Evolutionary conservation across 139 green algal species (phyloP).

Genomic region (Chlorella ohadii): DNA sequence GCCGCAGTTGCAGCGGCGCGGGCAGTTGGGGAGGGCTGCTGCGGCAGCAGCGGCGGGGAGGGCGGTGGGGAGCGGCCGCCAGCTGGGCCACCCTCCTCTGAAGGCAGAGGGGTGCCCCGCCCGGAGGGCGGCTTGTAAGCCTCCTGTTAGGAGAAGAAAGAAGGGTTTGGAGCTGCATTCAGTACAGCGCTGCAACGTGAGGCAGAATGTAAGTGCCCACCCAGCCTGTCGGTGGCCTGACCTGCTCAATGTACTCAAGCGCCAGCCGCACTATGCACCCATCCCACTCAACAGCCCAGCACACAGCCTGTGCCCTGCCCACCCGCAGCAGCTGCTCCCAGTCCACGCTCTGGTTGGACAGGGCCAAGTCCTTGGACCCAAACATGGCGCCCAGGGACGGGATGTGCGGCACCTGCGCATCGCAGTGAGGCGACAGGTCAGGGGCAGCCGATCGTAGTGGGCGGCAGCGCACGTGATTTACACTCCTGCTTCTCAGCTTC

Average conservation of each 20-base stretch:
- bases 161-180: not conserved
- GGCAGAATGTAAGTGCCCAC: too few relatives aligned
- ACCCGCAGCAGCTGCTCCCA: constrained; percentile 33
- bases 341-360: not conserved
- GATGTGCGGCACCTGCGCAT: not conserved
- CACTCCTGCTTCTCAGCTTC: too few relatives aligned
- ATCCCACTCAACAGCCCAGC: not conserved
- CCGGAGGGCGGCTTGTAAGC: not conserved
- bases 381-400: not conserved
- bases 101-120: not conserved
- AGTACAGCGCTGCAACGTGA: too few relatives aligned
- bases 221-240: too few relatives aligned
- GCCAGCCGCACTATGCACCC: too few relatives aligned
- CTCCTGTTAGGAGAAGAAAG: not conserved
- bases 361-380: not conserved
- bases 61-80: not conserved
- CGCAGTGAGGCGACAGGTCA: not conserved
- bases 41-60: not conserved
- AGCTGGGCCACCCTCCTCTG: not conserved
- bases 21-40: not conserved
- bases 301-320: not conserved
- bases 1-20: not conserved
- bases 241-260: not conserved
- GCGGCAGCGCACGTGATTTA: too few relatives aligned
- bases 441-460: too few relatives aligned